phyloP scores from a whole-genome alignment of 129 eudicot species.

The Apium graveolens region DNA sequence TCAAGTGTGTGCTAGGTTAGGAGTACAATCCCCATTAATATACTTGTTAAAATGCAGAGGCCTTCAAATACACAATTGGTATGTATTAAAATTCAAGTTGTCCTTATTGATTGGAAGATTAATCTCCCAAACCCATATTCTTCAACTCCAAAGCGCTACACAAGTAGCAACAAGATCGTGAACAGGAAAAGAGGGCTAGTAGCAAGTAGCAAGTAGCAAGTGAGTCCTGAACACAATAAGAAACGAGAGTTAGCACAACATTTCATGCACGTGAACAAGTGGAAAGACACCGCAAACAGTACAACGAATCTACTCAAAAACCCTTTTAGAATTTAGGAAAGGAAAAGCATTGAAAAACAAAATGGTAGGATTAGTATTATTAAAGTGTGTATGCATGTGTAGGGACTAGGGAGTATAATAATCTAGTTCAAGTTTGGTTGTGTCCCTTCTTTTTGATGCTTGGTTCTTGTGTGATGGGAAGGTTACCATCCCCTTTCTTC shows the following conservation, averaged over 20 bases:
- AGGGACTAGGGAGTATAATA: background rate
- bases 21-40: too few species aligned
- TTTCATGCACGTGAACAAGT: slow-evolving; percentile 9
- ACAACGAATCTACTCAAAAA: background rate
- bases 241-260: background rate
- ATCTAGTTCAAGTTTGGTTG: background rate
- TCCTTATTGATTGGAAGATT: background rate
- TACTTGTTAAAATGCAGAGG: background rate
- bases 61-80: too few species aligned
- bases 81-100: background rate
- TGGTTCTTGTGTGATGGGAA: slow-evolving; percentile 22
- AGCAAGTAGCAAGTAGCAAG: background rate
- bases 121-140: background rate
- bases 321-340: background rate
- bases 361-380: background rate
- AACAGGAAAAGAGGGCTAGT: background rate
- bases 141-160: background rate
- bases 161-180: background rate
- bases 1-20: too few species aligned
- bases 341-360: background rate
- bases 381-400: slow-evolving; percentile 1
- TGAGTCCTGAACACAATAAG: background rate
- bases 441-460: slow-evolving; percentile 17
- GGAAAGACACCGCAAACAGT: slow-evolving; percentile 5
- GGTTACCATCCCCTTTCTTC: slow-evolving; percentile 18